Base-by-base conservation (phyloP, 2,329 filamentous ascomycete species). In the Epichloe brachyelytri region DNA sequence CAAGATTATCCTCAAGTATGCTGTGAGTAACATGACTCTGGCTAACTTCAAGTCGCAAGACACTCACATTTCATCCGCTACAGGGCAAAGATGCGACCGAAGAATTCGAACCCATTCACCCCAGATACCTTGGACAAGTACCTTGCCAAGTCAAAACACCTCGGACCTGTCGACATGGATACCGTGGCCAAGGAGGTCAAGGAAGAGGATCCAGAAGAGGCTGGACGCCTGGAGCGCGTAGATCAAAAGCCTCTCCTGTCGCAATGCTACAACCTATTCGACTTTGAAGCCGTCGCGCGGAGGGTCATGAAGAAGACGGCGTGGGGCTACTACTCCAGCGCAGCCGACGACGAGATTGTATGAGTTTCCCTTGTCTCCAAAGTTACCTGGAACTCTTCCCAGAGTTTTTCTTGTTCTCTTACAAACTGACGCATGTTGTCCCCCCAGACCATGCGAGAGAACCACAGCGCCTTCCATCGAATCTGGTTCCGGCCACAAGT, bases 281-380 rank as follows among this genome's bases (percentile, higher is more conserved):
- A 98, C 70, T 98, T 98, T 66, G 93, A 98, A 75, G 82, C 88
- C 3, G 91, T 97, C 37, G 93, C 93, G 5, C 82, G 85, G 60
- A 76, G 81, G 39, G 81, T 94, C 51, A 96, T 97, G 91, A 96
- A 95, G 78, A 94, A 86, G 73, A 85, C 84, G 1, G 91, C 91
- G 0, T 98, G 93, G 93, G 93, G 86, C 26, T 98, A 98, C 72
- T 98, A 98, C 68, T 95, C 88, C 1, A 93, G 86, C 63, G 91
- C 88, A 51, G 88, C 91, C 0, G 69, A 72, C 33, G 69, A 72
- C 51, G 69, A 72, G 58, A 71, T 72, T 57, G 68, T 70, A 55
- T 45, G 64, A 53, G 17, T 33, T 30, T 43, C 38, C 54, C 15
- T 30, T 26, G 0, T 34, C 33, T 20, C 22, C 22, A 22, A 22